Conservation (phyloP, 257 asterid genomes). For the Petunia axillaris region DNA sequence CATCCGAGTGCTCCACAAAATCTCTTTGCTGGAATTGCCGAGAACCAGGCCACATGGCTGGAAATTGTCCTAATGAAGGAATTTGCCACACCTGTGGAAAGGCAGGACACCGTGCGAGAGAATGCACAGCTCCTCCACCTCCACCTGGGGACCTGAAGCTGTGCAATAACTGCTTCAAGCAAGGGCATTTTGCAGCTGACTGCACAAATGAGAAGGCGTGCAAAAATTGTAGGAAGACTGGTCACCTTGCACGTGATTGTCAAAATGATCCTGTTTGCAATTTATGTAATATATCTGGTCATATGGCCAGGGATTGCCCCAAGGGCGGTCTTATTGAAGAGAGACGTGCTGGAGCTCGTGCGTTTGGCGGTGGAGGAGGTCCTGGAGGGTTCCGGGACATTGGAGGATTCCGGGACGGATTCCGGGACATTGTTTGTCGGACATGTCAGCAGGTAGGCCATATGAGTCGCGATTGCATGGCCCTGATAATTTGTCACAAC, state of each 20-base stretch:
- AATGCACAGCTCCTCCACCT: constrained; percentile 43
- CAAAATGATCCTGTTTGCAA: constrained; percentile 67
- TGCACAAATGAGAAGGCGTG: constrained; percentile 64
- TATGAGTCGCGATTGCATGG: constrained; percentile 75
- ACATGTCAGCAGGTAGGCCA: constrained; percentile 88
- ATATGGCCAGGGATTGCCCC: constrained; percentile 71
- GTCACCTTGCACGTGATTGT: constrained; percentile 65
- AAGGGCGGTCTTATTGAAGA: constrained; percentile 58
- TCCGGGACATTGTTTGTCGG: constrained; percentile 66
- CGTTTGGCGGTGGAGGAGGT: constrained; percentile 22
- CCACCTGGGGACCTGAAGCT: constrained; percentile 55
- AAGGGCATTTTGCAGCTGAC: constrained; percentile 47
- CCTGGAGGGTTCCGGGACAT: constrained; percentile 13
- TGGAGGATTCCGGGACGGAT: constrained; percentile 41
- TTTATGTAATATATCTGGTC: constrained; percentile 56
- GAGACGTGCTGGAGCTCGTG: constrained; percentile 52
- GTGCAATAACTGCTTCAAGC: constrained; percentile 55
- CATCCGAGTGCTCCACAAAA: constrained; percentile 53
- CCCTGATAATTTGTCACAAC: constrained; percentile 73
- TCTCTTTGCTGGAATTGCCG: constrained; percentile 54
- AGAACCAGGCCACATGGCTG: constrained; percentile 69
- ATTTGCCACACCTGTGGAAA: constrained; percentile 68
- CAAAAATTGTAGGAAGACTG: constrained; percentile 65
- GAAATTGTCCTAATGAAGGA: constrained; percentile 61
- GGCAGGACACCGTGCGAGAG: constrained; percentile 53